phyloP scores from a whole-genome alignment of 371 early-diverging fungal genomes.

The Circinella umbellata region DNA sequence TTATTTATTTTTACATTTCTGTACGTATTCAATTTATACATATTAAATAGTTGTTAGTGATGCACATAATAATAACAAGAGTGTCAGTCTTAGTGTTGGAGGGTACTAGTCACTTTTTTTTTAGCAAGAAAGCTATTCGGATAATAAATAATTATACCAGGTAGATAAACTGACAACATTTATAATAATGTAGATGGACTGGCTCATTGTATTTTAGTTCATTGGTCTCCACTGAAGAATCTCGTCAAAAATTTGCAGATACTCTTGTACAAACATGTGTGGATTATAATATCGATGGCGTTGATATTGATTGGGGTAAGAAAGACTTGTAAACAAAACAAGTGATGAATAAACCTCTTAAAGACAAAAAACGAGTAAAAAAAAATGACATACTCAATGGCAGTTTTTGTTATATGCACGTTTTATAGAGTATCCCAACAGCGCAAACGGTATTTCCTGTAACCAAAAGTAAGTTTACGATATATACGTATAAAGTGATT shows the following conservation, averaged over 20 bases:
- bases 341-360: not conserved
- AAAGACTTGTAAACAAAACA: not conserved
- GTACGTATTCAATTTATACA: too few relatives aligned
- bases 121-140: too few relatives aligned
- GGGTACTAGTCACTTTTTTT: slow-evolving; percentile 30
- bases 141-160: too few relatives aligned
- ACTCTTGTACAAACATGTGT: slow-evolving; percentile 34
- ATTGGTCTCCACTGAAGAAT: slow-evolving; percentile 20
- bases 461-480: slow-evolving; percentile 31
- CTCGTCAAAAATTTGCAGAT: slow-evolving; percentile 25
- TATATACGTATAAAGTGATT: not conserved
- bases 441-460: slow-evolving; percentile 38
- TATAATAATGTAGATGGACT: slow-evolving; percentile 35
- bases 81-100: slow-evolving; percentile 42
- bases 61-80: slow-evolving; percentile 39
- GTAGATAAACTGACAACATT: too few relatives aligned
- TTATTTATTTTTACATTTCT: not conserved
- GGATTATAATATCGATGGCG: slow-evolving; percentile 59
- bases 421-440: slow-evolving; percentile 44
- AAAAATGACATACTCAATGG: not conserved
- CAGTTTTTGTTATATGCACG: not conserved
- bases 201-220: slow-evolving; percentile 42
- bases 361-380: not conserved
- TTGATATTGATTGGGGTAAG: slow-evolving; percentile 63
- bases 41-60: slow-evolving; percentile 28